A percentile compares a stretch with the other conserved stretches of the same genome.
Evolutionary conservation across 2,329 filamentous ascomycete genomes (phyloP).

Genomic region (Sclerotinia trifoliorum): DNA sequence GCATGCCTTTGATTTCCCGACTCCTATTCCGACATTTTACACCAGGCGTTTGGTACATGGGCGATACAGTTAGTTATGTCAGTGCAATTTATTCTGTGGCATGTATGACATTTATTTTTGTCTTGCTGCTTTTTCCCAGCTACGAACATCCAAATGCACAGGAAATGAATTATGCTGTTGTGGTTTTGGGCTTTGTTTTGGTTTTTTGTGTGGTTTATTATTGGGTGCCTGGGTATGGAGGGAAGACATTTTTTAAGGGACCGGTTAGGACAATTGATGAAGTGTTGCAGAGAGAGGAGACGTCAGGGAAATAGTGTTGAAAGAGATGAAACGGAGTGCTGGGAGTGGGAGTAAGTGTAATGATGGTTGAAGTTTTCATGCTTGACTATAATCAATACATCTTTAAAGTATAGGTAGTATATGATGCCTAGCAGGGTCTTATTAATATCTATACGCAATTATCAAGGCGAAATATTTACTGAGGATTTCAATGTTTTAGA

Average conservation of each 20-base stretch:
- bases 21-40: conserved; percentile 37
- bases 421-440: neutral
- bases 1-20: conserved; percentile 39
- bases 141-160: conserved; percentile 32
- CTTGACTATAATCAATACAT: too few species aligned
- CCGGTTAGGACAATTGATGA: conserved; percentile 38
- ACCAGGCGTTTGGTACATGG: conserved; percentile 40
- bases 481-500: neutral
- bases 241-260: conserved; percentile 39
- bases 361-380: too few species aligned
- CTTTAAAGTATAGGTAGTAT: neutral
- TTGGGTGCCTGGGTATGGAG: conserved; percentile 36
- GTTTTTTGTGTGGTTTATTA: conserved; percentile 39
- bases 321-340: neutral
- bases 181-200: conserved; percentile 37
- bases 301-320: neutral
- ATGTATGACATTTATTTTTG: conserved; percentile 41
- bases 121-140: conserved; percentile 37
- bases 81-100: conserved; percentile 34
- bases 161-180: conserved; percentile 40
- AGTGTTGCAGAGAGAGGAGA: conserved; percentile 25
- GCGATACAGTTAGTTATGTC: conserved; percentile 34
- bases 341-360: neutral
- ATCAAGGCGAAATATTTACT: neutral
- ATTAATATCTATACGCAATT: neutral